phyloP scores from a whole-genome alignment of 345 rosid genomes.

The Xanthoceras sorbifolium region DNA sequence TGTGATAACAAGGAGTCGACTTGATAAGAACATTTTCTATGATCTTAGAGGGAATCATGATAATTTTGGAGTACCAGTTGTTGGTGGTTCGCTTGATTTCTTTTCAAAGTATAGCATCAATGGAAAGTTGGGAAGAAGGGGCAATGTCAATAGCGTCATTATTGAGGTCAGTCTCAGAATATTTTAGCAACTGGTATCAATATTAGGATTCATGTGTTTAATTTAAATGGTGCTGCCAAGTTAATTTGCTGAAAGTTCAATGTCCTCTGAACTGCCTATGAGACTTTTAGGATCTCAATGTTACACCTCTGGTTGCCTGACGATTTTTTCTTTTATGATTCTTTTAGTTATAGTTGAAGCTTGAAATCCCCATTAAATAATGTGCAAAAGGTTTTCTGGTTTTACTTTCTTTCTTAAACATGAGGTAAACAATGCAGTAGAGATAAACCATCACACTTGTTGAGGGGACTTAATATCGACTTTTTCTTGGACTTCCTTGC shows the following conservation, averaged over 20 bases:
- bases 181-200: neutral
- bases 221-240: too few species aligned
- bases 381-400: too few species aligned
- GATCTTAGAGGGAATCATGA: conserved; percentile 98
- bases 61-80: conserved; percentile 75
- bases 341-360: neutral
- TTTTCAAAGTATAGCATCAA: conserved; percentile 83
- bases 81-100: conserved; percentile 72
- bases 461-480: neutral
- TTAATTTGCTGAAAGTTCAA: conserved; percentile 1
- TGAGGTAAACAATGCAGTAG: neutral
- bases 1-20: conserved; percentile 63
- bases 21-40: conserved; percentile 69
- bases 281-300: neutral
- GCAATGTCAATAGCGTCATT: conserved; percentile 60
- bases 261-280: neutral
- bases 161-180: conserved; percentile 58
- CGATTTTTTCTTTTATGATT: neutral
- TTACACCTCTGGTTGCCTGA: neutral
- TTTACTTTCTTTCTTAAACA: too few species aligned
- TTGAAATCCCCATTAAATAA: neutral
- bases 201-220: neutral
- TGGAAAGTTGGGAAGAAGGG: conserved; percentile 61
- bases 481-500: neutral
- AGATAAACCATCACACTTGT: neutral